Evolutionary conservation across 306 rosid species (phyloP).

Genomic region (Phaseolus lunatus): DNA sequence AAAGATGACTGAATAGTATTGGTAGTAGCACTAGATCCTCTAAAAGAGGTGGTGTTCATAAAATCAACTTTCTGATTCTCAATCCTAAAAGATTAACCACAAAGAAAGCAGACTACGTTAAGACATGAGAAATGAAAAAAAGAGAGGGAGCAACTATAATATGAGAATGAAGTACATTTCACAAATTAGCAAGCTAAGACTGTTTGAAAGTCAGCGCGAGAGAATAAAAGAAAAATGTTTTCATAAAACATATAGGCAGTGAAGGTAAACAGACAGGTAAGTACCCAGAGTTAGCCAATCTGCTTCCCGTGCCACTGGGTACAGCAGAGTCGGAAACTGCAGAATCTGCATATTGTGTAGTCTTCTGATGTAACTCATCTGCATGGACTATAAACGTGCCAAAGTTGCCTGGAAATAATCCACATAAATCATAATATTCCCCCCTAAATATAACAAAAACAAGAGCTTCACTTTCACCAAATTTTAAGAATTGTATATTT

Average conservation of each 20-base stretch:
- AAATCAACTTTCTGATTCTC: conserved; percentile 49
- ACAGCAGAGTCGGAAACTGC: conserved; percentile 54
- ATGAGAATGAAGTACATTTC: conserved; percentile 32
- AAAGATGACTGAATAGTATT: conserved; percentile 51
- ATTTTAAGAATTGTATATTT: conserved; percentile 6
- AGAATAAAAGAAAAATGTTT: background rate
- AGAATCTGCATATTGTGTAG: conserved; percentile 47
- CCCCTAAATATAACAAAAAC: background rate
- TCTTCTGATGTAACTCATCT: conserved; percentile 58
- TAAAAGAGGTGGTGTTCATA: conserved; percentile 45
- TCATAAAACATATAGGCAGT: conserved; percentile 31
- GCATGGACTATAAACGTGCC: conserved; percentile 82
- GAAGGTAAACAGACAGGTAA: conserved; percentile 35
- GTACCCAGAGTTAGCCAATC: conserved; percentile 60
- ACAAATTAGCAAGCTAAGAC: conserved; percentile 28
- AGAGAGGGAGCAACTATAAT: background rate
- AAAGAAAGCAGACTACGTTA: conserved; percentile 36
- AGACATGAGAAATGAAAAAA: conserved; percentile 1
- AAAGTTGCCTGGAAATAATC: conserved; percentile 68
- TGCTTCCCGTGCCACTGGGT: conserved; percentile 48
- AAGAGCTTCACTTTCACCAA: conserved; percentile 4
- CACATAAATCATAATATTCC: conserved; percentile 35
- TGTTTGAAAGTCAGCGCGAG: conserved; percentile 2
- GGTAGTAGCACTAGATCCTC: conserved; percentile 54
- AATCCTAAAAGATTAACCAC: conserved; percentile 55